These are phyloP conservation scores for Piromyces sp. DNA, from an alignment of 192 early-diverging fungal genomes.

Conservation along the genomic window DNA sequence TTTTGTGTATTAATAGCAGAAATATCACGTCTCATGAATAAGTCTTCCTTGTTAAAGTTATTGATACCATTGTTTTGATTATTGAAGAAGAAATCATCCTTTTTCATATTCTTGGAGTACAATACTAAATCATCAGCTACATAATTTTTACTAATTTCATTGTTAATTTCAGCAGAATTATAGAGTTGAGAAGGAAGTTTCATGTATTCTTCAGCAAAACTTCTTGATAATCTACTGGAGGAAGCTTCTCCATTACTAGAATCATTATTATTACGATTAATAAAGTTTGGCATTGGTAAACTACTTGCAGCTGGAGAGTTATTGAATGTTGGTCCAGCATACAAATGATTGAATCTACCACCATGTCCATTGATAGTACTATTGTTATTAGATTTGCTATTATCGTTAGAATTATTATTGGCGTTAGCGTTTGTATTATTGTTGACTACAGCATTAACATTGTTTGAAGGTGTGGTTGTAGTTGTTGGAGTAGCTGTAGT, in stretches of 20 bases:
- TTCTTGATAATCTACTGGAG: neutral
- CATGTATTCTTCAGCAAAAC: neutral
- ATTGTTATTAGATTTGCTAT: neutral
- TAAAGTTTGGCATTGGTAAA: neutral
- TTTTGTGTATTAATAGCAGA: neutral
- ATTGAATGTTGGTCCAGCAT: neutral
- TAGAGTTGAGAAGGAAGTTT: neutral
- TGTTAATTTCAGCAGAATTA: neutral
- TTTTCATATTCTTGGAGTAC: neutral
- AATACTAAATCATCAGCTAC: neutral
- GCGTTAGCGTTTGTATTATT: neutral
- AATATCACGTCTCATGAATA: neutral
- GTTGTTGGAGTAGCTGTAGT: neutral
- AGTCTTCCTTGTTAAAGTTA: neutral
- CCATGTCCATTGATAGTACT: neutral
- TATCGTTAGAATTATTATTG: neutral
- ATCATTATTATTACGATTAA: neutral
- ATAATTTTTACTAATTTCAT: neutral
- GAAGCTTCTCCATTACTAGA: neutral
- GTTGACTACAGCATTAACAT: neutral
- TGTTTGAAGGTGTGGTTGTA: neutral
- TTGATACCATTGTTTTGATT: neutral
- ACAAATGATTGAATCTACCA: neutral
- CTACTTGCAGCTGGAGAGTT: neutral
- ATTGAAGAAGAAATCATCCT: neutral